phyloP scores from a whole-genome alignment of 108 stramenopile genomes.

The Cyclotella atomus region DNA sequence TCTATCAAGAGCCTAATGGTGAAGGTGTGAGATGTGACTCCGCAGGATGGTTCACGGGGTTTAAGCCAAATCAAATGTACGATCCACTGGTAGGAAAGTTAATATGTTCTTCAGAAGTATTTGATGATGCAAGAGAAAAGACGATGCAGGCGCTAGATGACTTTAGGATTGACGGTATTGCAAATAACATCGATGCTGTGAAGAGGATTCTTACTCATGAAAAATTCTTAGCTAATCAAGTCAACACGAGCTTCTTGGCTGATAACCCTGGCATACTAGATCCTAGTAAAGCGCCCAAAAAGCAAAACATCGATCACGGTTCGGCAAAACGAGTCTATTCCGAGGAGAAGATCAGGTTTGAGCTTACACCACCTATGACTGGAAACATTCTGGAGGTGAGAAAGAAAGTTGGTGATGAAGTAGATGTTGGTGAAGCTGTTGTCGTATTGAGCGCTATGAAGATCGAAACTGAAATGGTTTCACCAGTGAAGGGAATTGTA shows the following conservation, averaged over 20 bases:
- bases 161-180: constrained; percentile 73
- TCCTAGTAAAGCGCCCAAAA: constrained; percentile 25
- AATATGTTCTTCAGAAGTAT: constrained; percentile 75
- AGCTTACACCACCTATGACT: constrained; percentile 77
- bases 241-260: constrained; percentile 74
- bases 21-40: constrained; percentile 71
- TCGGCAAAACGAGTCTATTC: constrained; percentile 36
- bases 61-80: constrained; percentile 81
- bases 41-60: constrained; percentile 49
- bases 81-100: constrained; percentile 77
- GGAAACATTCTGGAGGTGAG: constrained; percentile 74
- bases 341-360: constrained; percentile 49
- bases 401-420: constrained; percentile 63
- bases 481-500: constrained; percentile 68
- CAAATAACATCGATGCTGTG: constrained; percentile 64
- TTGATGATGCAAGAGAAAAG: constrained; percentile 54
- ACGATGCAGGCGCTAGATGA: constrained; percentile 62
- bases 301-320: constrained; percentile 23
- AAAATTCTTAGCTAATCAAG: constrained; percentile 58
- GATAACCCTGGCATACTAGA: constrained; percentile 47
- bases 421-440: constrained; percentile 72
- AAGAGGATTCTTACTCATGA: constrained; percentile 66
- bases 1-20: constrained; percentile 56
- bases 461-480: constrained; percentile 80
- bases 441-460: constrained; percentile 86